These are phyloP conservation scores for Fibroporia radiculosa DNA, from an alignment of 768 basidiomycete species.

Conservation along the genomic window DNA sequence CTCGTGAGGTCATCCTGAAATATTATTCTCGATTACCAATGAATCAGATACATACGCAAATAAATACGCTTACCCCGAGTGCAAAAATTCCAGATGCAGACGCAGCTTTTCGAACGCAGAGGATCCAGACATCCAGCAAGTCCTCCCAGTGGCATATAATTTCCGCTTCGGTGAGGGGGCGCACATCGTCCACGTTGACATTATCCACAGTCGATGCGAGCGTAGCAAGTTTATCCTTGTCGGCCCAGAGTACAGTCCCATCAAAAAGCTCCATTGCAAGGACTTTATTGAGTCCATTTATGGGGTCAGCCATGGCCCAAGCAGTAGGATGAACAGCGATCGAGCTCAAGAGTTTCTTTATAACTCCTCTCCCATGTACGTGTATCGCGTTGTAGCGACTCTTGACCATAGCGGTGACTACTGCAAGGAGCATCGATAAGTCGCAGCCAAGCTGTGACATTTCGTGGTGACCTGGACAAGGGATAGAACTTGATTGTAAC, in stretches of 20 bases:
- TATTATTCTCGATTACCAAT: too few species aligned
- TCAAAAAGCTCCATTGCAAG: constrained; percentile 31
- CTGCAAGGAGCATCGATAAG: constrained; percentile 28
- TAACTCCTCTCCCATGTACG: constrained; percentile 26
- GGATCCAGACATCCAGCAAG: constrained; percentile 27
- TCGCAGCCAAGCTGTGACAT: constrained; percentile 12
- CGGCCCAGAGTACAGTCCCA: constrained; percentile 30
- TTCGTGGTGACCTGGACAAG: background rate
- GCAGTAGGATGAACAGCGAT: background rate
- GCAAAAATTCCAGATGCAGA: too few species aligned
- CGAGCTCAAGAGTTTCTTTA: constrained; percentile 27
- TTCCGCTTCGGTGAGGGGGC: constrained; percentile 31
- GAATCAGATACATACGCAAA: too few species aligned
- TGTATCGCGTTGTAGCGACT: constrained; percentile 19
- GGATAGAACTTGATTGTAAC: constrained; percentile 22
- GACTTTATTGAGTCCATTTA: background rate
- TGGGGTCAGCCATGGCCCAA: background rate
- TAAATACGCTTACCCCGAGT: too few species aligned
- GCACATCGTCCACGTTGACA: constrained; percentile 20
- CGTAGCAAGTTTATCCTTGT: constrained; percentile 19
- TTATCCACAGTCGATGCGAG: constrained; percentile 21
- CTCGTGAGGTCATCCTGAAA: constrained; percentile 34
- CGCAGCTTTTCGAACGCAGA: constrained; percentile 1
- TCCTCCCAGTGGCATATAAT: constrained; percentile 30
- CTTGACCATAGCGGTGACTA: constrained; percentile 33